phyloP scores from a whole-genome alignment of 2,329 filamentous ascomycete genomes.

The Paecilomyces variotii region DNA sequence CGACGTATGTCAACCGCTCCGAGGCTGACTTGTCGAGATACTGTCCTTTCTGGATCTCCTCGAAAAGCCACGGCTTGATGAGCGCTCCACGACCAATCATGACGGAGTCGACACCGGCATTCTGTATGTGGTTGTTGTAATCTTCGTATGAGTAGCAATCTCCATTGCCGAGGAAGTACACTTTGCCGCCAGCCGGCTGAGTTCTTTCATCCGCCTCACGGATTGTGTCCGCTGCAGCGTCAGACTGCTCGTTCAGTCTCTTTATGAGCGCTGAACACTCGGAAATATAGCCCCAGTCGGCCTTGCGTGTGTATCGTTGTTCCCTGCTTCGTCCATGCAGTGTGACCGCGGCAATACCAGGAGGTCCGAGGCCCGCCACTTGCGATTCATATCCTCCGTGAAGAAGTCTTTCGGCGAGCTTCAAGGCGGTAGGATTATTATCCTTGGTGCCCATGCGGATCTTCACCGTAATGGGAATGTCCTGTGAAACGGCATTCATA shows the following conservation, averaged over 20 bases:
- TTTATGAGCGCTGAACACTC: constrained; percentile 82
- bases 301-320: constrained; percentile 82
- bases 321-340: constrained; percentile 89
- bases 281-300: constrained; percentile 94
- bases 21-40: constrained; percentile 91
- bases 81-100: constrained; percentile 96
- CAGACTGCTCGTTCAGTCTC: constrained; percentile 62
- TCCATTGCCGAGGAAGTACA: constrained; percentile 93
- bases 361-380: constrained; percentile 58
- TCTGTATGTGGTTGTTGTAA: constrained; percentile 69
- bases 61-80: constrained; percentile 97
- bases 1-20: constrained; percentile 76
- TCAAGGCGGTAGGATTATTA: constrained; percentile 67
- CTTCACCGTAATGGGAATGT: constrained; percentile 89
- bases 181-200: constrained; percentile 59
- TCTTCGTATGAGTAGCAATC: constrained; percentile 92
- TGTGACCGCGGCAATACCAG: constrained; percentile 89
- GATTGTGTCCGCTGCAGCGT: constrained; percentile 64
- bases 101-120: constrained; percentile 78
- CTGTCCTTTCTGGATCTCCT: constrained; percentile 85
- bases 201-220: constrained; percentile 68
- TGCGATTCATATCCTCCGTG: constrained; percentile 69
- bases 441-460: constrained; percentile 86
- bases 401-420: constrained; percentile 73
- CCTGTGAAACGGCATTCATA: constrained; percentile 88